Evolutionary conservation across 441 rosid genomes (phyloP).

Genomic region (Croton setiger): DNA sequence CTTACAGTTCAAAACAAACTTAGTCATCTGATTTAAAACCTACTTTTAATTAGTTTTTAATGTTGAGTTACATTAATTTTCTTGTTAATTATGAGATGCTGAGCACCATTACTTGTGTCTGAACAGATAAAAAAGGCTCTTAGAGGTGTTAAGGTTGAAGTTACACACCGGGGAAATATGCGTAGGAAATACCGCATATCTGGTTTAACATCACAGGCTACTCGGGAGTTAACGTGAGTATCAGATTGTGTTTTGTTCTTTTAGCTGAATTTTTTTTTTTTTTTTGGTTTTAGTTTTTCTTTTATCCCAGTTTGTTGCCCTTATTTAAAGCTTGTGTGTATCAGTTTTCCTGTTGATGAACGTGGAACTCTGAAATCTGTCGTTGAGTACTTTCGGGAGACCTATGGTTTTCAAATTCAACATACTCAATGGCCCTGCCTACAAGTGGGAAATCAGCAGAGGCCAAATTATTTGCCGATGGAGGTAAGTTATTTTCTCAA

Average conservation of each 20-base stretch:
- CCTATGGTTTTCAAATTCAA: constrained; percentile 73
- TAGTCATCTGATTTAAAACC: neutral
- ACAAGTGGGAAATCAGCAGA: constrained; percentile 90
- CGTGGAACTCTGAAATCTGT: constrained; percentile 89
- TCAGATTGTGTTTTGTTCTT: constrained; percentile 2
- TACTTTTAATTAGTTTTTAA: neutral
- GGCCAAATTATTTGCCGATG: constrained; percentile 95
- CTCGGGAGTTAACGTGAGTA: constrained; percentile 84
- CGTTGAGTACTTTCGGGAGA: constrained; percentile 78
- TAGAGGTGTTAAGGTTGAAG: constrained; percentile 94
- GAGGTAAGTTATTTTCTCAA: constrained; percentile 34
- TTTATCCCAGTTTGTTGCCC: no score
- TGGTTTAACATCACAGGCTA: constrained; percentile 85
- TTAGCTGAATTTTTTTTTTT: neutral
- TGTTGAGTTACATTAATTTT: neutral
- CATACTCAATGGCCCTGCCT: constrained; percentile 85
- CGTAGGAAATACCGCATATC: constrained; percentile 94
- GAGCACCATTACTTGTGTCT: constrained; percentile 12
- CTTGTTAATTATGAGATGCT: neutral
- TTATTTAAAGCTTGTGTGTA: neutral
- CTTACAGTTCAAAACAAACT: neutral
- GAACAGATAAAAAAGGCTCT: constrained; percentile 89
- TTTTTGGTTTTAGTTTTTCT: neutral
- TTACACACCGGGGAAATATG: constrained; percentile 94
- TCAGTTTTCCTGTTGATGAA: constrained; percentile 86